Conservation (phyloP, 805 yeast genomes). For the Teunomyces barrocoloradensis region DNA sequence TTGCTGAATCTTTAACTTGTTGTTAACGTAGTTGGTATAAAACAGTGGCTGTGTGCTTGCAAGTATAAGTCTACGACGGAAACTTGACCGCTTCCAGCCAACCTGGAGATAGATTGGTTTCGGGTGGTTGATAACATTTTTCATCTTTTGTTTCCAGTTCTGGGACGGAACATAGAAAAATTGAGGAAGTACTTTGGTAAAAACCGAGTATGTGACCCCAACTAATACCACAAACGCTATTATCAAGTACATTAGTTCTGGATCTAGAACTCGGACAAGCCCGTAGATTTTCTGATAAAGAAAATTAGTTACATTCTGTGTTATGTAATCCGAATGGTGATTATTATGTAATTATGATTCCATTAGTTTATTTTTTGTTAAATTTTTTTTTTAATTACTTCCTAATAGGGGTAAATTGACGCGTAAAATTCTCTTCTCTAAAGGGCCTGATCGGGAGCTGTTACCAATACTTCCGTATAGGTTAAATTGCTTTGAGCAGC, state of each 20-base stretch:
- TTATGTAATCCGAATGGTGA: too few relatives aligned
- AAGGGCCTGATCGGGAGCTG: conserved; percentile 1
- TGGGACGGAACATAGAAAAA: conserved; percentile 38
- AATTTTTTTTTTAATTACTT: not conserved
- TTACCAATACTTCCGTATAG: not conserved
- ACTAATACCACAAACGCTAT: conserved; percentile 8
- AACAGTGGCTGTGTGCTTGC: conserved; percentile 37
- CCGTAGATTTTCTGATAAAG: too few relatives aligned
- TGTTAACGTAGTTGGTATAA: conserved; percentile 37
- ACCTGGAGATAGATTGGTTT: conserved; percentile 36
- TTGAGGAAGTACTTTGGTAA: conserved; percentile 28
- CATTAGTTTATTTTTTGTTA: not conserved
- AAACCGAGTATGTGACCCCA: conserved; percentile 16
- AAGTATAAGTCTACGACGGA: conserved; percentile 33
- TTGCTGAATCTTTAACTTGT: conserved; percentile 33
- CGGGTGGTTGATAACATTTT: conserved; percentile 28
- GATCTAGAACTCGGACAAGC: not conserved
- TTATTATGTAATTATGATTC: not conserved
- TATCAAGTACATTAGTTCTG: not conserved
- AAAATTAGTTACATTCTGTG: too few relatives aligned
- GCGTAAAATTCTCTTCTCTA: conserved; percentile 6
- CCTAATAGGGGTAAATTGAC: conserved; percentile 9
- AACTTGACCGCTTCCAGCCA: conserved; percentile 38
- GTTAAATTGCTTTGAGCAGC: not conserved
- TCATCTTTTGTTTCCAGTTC: conserved; percentile 36